Evolutionary conservation across 257 asterid species (phyloP).

Genomic region (Nyctanthes arbortristis): DNA sequence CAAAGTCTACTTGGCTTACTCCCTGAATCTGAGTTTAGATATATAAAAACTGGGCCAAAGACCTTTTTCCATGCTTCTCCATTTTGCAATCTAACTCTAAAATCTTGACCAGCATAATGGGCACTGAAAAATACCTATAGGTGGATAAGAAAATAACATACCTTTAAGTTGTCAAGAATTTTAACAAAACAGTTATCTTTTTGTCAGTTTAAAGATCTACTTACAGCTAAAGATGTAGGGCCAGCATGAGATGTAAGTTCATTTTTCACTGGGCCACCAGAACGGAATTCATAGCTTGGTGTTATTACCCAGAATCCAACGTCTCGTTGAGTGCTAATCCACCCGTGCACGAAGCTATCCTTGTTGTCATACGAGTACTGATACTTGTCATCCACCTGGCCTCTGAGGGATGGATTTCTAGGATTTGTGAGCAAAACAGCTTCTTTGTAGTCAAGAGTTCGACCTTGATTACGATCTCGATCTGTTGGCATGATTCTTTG

Average conservation of each 20-base stretch:
- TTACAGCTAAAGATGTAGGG: constrained; percentile 55
- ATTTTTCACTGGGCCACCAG: constrained; percentile 59
- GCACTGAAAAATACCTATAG: constrained; percentile 46
- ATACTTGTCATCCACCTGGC: constrained; percentile 75
- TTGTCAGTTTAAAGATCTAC: background rate
- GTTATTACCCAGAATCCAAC: constrained; percentile 70
- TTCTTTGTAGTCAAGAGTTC: constrained; percentile 54
- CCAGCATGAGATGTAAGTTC: constrained; percentile 72
- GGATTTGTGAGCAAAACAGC: constrained; percentile 55
- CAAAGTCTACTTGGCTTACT: constrained; percentile 39
- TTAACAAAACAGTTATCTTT: no score
- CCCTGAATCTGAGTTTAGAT: constrained; percentile 48
- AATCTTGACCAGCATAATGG: constrained; percentile 52
- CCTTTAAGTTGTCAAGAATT: background rate
- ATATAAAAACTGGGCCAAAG: constrained; percentile 63
- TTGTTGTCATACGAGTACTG: constrained; percentile 57
- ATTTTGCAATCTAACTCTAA: constrained; percentile 35
- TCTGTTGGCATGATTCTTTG: constrained; percentile 70
- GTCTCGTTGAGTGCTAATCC: constrained; percentile 45
- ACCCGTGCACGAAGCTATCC: constrained; percentile 65
- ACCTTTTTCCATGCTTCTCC: constrained; percentile 71
- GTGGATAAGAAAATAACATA: background rate
- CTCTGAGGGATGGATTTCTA: constrained; percentile 30
- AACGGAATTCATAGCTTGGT: constrained; percentile 65
- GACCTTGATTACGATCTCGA: constrained; percentile 46